phyloP scores from a whole-genome alignment of 2,329 filamentous ascomycete genomes.

The Coniella lustricola region DNA sequence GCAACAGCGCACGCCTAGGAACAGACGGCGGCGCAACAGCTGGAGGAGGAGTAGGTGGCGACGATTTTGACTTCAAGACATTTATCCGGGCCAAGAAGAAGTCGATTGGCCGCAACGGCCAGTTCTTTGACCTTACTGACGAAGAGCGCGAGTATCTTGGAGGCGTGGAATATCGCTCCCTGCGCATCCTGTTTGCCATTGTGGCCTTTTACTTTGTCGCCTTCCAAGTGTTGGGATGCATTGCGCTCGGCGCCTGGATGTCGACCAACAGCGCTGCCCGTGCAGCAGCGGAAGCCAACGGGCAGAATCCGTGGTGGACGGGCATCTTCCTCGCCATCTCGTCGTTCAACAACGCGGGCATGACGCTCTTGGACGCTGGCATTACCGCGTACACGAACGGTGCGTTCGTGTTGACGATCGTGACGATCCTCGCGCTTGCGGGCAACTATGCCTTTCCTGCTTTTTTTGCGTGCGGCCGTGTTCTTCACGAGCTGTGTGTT shows the following conservation, averaged over 20 bases:
- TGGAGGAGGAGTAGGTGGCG: no score
- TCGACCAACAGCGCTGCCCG: neutral
- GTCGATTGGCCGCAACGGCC: conserved; percentile 43
- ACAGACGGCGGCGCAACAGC: neutral
- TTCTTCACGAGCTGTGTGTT: conserved; percentile 14
- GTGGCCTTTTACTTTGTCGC: conserved; percentile 54
- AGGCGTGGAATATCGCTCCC: conserved; percentile 57
- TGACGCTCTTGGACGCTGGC: conserved; percentile 48
- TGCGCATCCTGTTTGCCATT: conserved; percentile 50
- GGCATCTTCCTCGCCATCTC: conserved; percentile 48
- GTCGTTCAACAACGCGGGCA: conserved; percentile 53
- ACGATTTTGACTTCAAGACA: conserved; percentile 20
- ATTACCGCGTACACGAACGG: conserved; percentile 40
- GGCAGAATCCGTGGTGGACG: conserved; percentile 46
- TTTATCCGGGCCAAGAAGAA: conserved; percentile 27
- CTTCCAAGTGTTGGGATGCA: conserved; percentile 51
- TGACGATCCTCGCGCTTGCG: conserved; percentile 31
- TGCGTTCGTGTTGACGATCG: conserved; percentile 25
- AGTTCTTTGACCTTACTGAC: conserved; percentile 45
- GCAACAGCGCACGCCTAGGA: conserved; percentile 11
- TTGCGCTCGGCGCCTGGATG: conserved; percentile 47
- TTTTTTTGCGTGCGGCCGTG: conserved; percentile 32
- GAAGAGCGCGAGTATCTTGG: conserved; percentile 52
- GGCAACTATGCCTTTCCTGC: conserved; percentile 47
- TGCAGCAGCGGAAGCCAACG: conserved; percentile 18